Base-by-base conservation (phyloP, 2,329 filamentous ascomycete species). In the Zasmidium angulare region DNA sequence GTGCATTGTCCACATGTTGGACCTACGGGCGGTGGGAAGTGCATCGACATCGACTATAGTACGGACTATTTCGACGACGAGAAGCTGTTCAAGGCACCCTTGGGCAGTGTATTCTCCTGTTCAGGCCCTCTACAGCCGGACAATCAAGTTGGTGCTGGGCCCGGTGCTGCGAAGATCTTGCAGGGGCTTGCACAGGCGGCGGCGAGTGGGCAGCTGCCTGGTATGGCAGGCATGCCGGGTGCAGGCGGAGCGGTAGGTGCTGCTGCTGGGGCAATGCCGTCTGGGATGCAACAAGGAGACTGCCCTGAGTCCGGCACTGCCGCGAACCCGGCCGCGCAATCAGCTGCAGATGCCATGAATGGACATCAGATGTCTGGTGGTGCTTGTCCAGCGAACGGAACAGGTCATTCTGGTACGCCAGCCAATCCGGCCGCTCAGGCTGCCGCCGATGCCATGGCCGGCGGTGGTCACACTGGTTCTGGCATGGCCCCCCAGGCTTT, bases 301-400 rank as follows among this genome's bases (percentile, higher is more conserved):
- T 31, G 43, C 10, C 19, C 31, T 20, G 36, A 40, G 3, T 31
- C 58, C 2, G 53, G 48, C n/a, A 56, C 53, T 19, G 19, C 43
- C n/a, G 43, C 47, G 17, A 56, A 59, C 20, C 57, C 48, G 6
- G 57, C 57, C 3, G 52, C 9, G 78, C 56, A 22, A 75, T 86
- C 81, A 63, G 75, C 79, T 53, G 59, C 69, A 50, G 73, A 63
- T 69, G 85, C 75, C 66, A 63, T 59, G 47, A 61, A 10, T 17
- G 26, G 79, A 76, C 29, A 75, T 12, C 17, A 51, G 17, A 47
- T 47, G n/a, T 47, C 43, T 50, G 23, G 47, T 10, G 20, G 20
- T 9, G 20, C 47, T 20, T 50, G 47, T 23, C 47, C 12, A 20
- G 47, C 20, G 47, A 21, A 50, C 17, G 14, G 21, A 50, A 14